Evolutionary conservation across 2,329 filamentous ascomycete genomes (phyloP).

Genomic region (Aspergillus luchuensis): DNA sequence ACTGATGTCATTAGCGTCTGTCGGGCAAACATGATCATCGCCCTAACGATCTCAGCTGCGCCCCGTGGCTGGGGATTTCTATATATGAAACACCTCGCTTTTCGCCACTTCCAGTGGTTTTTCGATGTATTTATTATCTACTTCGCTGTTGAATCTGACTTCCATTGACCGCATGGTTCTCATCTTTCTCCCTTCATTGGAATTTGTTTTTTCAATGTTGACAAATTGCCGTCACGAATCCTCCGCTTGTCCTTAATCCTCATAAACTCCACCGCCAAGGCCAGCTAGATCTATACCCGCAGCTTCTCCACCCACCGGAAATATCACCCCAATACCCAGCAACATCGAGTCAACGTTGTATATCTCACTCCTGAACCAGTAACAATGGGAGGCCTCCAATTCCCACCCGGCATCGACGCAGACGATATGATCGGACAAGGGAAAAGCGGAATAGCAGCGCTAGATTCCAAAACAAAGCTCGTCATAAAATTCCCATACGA

Average conservation of each 20-base stretch:
- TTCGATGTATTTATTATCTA: not conserved
- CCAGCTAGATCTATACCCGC: too few species aligned
- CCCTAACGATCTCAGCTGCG: not conserved
- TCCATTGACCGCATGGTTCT: not conserved
- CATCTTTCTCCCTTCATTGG: too few species aligned
- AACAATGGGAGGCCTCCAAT: not conserved
- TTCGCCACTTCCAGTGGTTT: not conserved
- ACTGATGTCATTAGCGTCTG: not conserved
- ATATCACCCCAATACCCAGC: too few species aligned
- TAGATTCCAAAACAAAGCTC: constrained; percentile 1
- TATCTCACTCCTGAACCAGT: not conserved
- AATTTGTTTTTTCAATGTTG: too few species aligned
- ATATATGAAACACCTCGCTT: not conserved
- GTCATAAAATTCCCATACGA: constrained; percentile 7
- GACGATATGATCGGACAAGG: constrained; percentile 3
- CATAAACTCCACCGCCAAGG: too few species aligned
- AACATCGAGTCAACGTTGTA: too few species aligned
- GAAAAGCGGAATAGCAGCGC: not conserved
- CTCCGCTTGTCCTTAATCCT: too few species aligned
- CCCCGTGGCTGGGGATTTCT: not conserved
- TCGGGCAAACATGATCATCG: not conserved
- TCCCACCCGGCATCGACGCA: constrained; percentile 2
- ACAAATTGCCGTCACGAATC: too few species aligned
- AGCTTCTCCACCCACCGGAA: too few species aligned
- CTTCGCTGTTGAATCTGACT: accelerated